Evolutionary conservation across 2,329 filamentous ascomycete species (phyloP).

Genomic region (Apiospora arundinis): DNA sequence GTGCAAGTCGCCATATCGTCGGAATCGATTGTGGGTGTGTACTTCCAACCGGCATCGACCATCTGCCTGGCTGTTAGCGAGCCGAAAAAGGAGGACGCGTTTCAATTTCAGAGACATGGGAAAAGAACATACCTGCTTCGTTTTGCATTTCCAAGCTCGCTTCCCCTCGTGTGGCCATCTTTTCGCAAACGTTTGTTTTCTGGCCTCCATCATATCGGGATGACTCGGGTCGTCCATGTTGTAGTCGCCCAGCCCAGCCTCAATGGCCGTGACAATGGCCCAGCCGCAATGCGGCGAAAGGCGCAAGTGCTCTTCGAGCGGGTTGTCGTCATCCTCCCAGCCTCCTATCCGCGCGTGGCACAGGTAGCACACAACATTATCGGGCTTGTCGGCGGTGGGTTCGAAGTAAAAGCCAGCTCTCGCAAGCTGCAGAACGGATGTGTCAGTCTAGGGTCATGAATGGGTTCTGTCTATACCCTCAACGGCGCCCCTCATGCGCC

Average conservation of each 20-base stretch:
- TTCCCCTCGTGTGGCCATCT: constrained; percentile 91
- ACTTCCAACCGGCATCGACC: constrained; percentile 92
- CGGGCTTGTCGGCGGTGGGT: constrained; percentile 74
- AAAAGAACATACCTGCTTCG: constrained; percentile 71
- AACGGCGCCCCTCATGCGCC: constrained; percentile 21
- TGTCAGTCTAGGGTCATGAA: background rate
- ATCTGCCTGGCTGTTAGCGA: constrained; percentile 60
- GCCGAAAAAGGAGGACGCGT: constrained; percentile 2
- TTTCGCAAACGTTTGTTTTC: constrained; percentile 81
- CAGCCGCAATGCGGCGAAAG: constrained; percentile 86
- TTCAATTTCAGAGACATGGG: too few relatives aligned
- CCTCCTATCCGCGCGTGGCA: constrained; percentile 86
- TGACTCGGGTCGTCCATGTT: constrained; percentile 76
- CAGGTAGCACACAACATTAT: constrained; percentile 90
- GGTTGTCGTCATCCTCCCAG: constrained; percentile 88
- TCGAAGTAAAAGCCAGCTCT: constrained; percentile 90
- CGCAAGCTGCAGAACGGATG: constrained; percentile 68
- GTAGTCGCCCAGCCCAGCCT: constrained; percentile 66
- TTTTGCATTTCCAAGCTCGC: constrained; percentile 88
- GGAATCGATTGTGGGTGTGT: constrained; percentile 81
- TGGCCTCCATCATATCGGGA: constrained; percentile 74
- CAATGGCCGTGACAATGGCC: constrained; percentile 74
- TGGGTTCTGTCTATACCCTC: background rate
- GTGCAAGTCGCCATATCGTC: constrained; percentile 91
- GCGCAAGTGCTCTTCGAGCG: constrained; percentile 82